Conservation (phyloP, 768 basidiomycete species). For the Auriscalpium vulgare region DNA sequence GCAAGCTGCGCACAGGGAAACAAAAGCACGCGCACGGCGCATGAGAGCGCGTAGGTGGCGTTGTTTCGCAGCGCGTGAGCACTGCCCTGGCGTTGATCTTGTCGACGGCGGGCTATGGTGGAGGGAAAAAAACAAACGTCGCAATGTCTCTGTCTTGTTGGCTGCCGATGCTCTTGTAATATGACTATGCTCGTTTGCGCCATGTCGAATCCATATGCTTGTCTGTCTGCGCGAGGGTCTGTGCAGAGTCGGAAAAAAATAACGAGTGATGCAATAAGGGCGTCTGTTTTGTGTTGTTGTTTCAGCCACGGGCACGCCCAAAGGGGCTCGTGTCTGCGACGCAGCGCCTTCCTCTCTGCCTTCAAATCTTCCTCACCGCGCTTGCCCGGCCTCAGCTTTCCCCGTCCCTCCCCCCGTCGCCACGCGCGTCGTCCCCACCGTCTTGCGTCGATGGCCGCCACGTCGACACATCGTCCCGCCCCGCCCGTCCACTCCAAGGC, state of each 20-base stretch:
- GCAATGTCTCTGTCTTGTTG: background rate
- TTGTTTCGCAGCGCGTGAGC: background rate
- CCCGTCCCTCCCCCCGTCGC: background rate
- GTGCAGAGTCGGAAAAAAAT: background rate
- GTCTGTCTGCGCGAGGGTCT: background rate
- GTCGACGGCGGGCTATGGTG: background rate
- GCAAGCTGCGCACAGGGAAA: constrained; percentile 90
- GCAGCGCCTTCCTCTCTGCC: background rate
- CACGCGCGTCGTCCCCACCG: background rate
- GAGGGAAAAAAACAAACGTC: background rate
- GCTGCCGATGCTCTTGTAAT: background rate
- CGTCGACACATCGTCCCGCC: background rate
- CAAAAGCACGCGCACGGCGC: constrained; percentile 78
- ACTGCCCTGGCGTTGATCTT: background rate
- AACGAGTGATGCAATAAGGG: background rate
- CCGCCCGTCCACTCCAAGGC: background rate
- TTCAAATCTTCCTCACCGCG: background rate
- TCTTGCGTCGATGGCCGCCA: background rate
- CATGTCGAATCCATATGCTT: background rate
- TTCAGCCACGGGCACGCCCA: background rate
- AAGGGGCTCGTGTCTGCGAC: background rate
- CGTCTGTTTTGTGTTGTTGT: background rate
- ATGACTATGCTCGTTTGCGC: background rate
- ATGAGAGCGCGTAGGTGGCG: constrained; percentile 16
- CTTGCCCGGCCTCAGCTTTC: background rate